Evolutionary conservation across 495 filamentous ascomycete species (phyloP), one percentile per base, ranked within the genome.

Genomic region (Penicillium flavigenum): DNA sequence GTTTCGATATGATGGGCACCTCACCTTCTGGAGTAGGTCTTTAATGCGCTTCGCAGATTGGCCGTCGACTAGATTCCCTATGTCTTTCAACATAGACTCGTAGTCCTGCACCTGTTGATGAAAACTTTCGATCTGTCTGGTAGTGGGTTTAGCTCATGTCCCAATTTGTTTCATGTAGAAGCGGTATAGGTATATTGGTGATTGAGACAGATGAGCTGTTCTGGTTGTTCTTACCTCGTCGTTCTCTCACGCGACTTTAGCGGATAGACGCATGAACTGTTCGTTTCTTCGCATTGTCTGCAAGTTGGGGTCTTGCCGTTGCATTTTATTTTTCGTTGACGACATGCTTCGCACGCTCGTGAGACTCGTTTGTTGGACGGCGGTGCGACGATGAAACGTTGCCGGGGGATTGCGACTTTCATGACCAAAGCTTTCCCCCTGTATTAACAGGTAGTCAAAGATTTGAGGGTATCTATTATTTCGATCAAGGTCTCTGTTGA

Each of bases 341-440:
- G 71, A 70, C 87, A 90, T 16, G 86, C 84, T 79, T 86, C 87
- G 62, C 87, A 90, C 11, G 87, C 87, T 55, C 77, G 67, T 20
- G 70, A 70, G 19, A 80, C 76, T 22, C 77, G 73, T 20, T 47
- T 44, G 26, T 41, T 29, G 16, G 48, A 44, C 20, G 46, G 20
- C 16, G 17, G 27, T 32, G 24, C n/a, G 17, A 24, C 39, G 8
- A 2, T 22, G 11, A 38, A 39, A 8, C 31, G 44, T 20, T 55
- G 38, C 16, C 59, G 55, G 16, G 59, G 59, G 14, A 62, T 62
- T n/a, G 55, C 55, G 17, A 62, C 42, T 41, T 58, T 61, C 34
- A 49, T 48, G 7, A 29, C 16, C 9, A 22, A 29, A 14, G 2
- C 12, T 29, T 3, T 2, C 20, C 20, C 43, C 43, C 11, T 22